A percentile compares a stretch with the other conserved stretches of the same genome.
phyloP scores from a whole-genome alignment of 805 yeast species.

The Saturnispora sekii region DNA sequence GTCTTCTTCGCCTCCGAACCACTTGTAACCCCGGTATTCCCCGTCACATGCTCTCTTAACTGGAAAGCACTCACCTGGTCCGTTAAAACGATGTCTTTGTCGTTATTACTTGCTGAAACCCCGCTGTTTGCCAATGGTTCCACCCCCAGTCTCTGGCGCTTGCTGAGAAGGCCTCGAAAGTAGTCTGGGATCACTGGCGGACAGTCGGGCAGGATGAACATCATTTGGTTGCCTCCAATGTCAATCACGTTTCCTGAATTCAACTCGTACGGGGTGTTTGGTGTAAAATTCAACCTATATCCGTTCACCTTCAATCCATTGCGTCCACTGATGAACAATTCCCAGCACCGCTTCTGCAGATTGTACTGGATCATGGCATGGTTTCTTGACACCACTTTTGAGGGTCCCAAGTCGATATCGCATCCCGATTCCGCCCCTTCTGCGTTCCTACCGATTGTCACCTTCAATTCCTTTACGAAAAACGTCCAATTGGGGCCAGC shows the following conservation, averaged over 20 bases:
- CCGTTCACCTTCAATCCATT: slow-evolving; percentile 92
- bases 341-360: slow-evolving; percentile 72
- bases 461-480: slow-evolving; percentile 69
- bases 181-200: slow-evolving; percentile 55
- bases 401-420: slow-evolving; percentile 92
- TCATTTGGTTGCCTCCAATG: slow-evolving; percentile 97
- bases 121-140: background rate
- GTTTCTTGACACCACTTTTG: slow-evolving; percentile 88
- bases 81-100: background rate
- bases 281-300: slow-evolving; percentile 32
- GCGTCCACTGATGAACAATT: slow-evolving; percentile 71
- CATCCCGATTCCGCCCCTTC: slow-evolving; percentile 29
- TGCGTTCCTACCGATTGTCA: slow-evolving; percentile 84
- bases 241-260: slow-evolving; percentile 87
- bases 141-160: slow-evolving; percentile 15
- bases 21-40: slow-evolving; percentile 7
- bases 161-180: slow-evolving; percentile 30
- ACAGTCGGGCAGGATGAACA: slow-evolving; percentile 92
- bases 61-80: slow-evolving; percentile 38
- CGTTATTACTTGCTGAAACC: background rate
- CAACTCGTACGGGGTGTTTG: slow-evolving; percentile 40
- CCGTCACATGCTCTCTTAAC: slow-evolving; percentile 11
- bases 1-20: too few relatives aligned
- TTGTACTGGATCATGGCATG: slow-evolving; percentile 84
- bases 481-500: slow-evolving; percentile 93